Evolutionary conservation across 768 basidiomycete species (phyloP).

Genomic region (Pilatotrama ljubarskyi): DNA sequence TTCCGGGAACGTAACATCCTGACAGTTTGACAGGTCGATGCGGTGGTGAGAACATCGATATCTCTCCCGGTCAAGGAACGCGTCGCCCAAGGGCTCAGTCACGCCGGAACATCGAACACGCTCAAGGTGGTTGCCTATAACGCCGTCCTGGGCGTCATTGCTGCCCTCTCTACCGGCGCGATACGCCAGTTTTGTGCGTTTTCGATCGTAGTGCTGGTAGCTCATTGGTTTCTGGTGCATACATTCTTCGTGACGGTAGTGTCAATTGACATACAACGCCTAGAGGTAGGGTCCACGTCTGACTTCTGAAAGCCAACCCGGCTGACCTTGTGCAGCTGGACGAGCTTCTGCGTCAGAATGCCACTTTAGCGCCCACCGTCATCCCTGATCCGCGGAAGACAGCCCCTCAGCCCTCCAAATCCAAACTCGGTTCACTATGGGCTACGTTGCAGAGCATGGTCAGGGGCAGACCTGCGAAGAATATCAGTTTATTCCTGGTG

Average conservation of each 20-base stretch:
- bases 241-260: conserved; percentile 95
- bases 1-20: conserved; percentile 17
- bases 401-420: conserved; percentile 29
- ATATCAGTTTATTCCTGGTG: conserved; percentile 80
- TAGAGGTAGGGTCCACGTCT: conserved; percentile 58
- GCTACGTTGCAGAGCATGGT: conserved; percentile 47
- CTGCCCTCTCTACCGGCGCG: conserved; percentile 71
- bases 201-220: conserved; percentile 90
- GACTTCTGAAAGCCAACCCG: conserved; percentile 3
- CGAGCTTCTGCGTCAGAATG: conserved; percentile 78
- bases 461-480: conserved; percentile 68
- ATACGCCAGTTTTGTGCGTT: conserved; percentile 93
- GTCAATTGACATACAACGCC: conserved; percentile 91
- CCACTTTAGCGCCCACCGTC: conserved; percentile 50
- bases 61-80: conserved; percentile 87
- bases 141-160: conserved; percentile 71
- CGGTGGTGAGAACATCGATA: conserved; percentile 82
- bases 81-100: conserved; percentile 86
- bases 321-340: conserved; percentile 55
- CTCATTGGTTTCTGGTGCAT: conserved; percentile 96
- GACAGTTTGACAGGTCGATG: conserved; percentile 63
- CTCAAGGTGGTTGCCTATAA: conserved; percentile 91
- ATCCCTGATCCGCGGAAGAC: conserved; percentile 26
- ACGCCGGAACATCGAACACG: conserved; percentile 89
- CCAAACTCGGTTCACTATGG: conserved; percentile 47